A percentile compares a stretch with the other conserved stretches of the same genome.
Evolutionary conservation across 306 rosid genomes (phyloP).

Genomic region (Oxytropis ochrocephala): DNA sequence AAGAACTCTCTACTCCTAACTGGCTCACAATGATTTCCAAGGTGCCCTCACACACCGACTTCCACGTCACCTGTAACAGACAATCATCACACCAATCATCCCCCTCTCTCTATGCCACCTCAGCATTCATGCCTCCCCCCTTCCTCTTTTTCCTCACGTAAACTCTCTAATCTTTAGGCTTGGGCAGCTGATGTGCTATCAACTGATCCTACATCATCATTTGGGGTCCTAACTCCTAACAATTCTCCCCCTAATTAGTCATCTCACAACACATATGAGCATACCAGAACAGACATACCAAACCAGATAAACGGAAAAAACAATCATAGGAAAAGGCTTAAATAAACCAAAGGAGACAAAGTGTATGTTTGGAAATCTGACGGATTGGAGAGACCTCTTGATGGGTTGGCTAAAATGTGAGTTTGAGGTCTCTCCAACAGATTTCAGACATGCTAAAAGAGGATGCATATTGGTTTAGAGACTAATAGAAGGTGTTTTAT

Average conservation of each 20-base stretch:
- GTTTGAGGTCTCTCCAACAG: neutral
- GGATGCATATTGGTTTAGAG: neutral
- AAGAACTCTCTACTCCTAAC: too few species aligned
- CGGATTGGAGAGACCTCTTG: neutral
- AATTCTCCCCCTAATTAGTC: neutral
- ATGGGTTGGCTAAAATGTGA: neutral
- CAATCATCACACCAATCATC: too few species aligned
- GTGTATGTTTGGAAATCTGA: neutral
- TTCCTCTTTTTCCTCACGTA: too few species aligned
- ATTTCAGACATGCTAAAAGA: neutral
- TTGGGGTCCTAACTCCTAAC: too few species aligned
- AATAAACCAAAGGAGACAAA: neutral
- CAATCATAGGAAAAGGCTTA: neutral
- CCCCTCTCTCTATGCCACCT: too few species aligned
- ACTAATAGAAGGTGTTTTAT: neutral
- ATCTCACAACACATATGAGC: neutral
- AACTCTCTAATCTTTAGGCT: too few species aligned
- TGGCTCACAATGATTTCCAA: too few species aligned
- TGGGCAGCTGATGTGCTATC: too few species aligned
- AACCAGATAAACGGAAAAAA: conserved; percentile 21
- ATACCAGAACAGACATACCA: neutral
- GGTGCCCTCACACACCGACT: too few species aligned
- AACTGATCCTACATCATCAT: too few species aligned
- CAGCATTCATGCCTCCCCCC: too few species aligned
- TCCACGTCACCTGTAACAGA: too few species aligned